These are phyloP conservation scores for Microcyclospora pomicola DNA, from an alignment of 2,329 filamentous ascomycete genomes.

Conservation along the genomic window DNA sequence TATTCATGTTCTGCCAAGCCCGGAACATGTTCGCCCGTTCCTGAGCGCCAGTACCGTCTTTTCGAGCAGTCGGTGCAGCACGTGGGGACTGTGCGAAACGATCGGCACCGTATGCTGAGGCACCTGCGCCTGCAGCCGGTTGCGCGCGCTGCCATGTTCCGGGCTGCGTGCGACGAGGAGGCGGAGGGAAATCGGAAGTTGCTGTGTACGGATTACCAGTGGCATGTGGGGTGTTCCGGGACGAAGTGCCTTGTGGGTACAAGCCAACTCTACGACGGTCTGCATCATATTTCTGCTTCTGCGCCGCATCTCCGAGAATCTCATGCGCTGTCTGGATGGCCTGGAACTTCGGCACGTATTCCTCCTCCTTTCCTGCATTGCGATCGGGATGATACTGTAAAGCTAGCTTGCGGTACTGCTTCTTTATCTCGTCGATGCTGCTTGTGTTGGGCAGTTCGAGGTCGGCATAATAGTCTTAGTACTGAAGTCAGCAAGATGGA, in stretches of 20 bases:
- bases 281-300: slow-evolving; percentile 48
- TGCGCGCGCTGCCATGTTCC: slow-evolving; percentile 21
- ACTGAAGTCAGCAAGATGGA: background rate
- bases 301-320: slow-evolving; percentile 48
- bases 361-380: slow-evolving; percentile 68
- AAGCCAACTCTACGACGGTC: slow-evolving; percentile 40
- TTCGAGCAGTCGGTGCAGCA: slow-evolving; percentile 16
- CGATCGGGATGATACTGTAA: slow-evolving; percentile 80
- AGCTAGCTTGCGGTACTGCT: slow-evolving; percentile 72
- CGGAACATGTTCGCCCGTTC: slow-evolving; percentile 32
- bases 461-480: slow-evolving; percentile 50
- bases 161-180: slow-evolving; percentile 30
- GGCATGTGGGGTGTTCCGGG: slow-evolving; percentile 7
- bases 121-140: slow-evolving; percentile 9
- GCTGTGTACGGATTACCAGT: slow-evolving; percentile 27
- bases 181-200: slow-evolving; percentile 29
- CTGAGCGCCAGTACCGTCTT: slow-evolving; percentile 22
- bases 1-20: slow-evolving; percentile 37
- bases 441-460: slow-evolving; percentile 57
- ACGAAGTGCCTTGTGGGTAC: slow-evolving; percentile 12
- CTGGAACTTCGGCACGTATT: slow-evolving; percentile 72
- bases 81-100: slow-evolving; percentile 32
- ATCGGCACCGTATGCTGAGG: slow-evolving; percentile 27
- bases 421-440: slow-evolving; percentile 64
- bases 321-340: slow-evolving; percentile 78